phyloP scores from a whole-genome alignment of 306 rosid genomes.

The Dicorynia guianensis region DNA sequence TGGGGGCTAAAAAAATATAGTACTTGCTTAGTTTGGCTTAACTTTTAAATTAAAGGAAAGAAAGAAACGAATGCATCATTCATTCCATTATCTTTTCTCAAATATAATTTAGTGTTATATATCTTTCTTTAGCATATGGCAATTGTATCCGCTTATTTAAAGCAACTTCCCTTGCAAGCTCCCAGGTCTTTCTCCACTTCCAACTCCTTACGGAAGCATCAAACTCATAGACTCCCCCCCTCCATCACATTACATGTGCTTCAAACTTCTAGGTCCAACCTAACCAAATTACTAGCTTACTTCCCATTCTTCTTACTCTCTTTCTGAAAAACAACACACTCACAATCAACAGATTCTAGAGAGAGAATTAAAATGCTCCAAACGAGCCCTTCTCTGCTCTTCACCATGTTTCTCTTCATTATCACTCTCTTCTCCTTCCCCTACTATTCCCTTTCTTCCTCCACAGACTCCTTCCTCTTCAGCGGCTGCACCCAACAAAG shows the following conservation, averaged over 20 bases:
- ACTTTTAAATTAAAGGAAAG: too few relatives aligned
- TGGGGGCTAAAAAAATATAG: too few relatives aligned
- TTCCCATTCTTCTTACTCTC: too few relatives aligned
- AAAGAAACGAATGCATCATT: too few relatives aligned
- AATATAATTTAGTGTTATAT: too few relatives aligned
- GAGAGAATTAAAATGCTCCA: conserved; percentile 29
- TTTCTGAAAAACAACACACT: too few relatives aligned
- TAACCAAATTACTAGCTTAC: too few relatives aligned
- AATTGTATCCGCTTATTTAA: conserved; percentile 26
- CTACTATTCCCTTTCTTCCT: conserved; percentile 30
- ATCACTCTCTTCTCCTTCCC: conserved; percentile 26
- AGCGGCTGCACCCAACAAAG: conserved; percentile 85
- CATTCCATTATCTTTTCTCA: too few relatives aligned
- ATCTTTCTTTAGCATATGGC: too few relatives aligned
- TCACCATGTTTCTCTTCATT: neutral
- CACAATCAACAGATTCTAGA: too few relatives aligned
- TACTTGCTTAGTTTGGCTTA: too few relatives aligned
- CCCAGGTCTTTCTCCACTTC: neutral
- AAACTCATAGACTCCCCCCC: neutral
- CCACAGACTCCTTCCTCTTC: conserved; percentile 66
- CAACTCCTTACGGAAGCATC: neutral
- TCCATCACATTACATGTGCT: neutral
- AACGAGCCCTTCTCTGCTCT: neutral
- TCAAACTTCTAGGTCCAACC: neutral
- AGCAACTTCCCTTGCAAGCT: conserved; percentile 15